Percentiles rank a stretch among this genome's conserved stretches.
phyloP scores from a whole-genome alignment of 169 alveolate genomes.

The Haemoproteus tartakovskyi region DNA sequence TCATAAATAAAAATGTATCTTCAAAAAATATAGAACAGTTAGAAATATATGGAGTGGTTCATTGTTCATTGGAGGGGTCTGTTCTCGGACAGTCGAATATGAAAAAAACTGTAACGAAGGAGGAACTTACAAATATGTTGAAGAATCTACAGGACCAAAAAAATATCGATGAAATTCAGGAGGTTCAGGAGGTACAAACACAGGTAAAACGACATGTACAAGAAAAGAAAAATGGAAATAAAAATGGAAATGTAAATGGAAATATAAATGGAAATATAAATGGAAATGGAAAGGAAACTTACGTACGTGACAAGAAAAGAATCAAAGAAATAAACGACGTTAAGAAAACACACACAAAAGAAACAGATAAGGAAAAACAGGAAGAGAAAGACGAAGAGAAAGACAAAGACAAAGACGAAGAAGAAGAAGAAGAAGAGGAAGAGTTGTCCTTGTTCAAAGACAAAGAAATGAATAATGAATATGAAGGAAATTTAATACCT shows the following conservation, averaged over 20 bases:
- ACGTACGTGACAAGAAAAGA: no score
- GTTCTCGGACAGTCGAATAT: slow-evolving; percentile 2
- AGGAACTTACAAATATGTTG: slow-evolving; percentile 2
- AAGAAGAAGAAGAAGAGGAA: slow-evolving; percentile 74
- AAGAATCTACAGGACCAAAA: not conserved
- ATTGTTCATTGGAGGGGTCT: slow-evolving; percentile 84
- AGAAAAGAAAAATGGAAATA: slow-evolving; percentile 68
- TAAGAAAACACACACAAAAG: slow-evolving; percentile 19
- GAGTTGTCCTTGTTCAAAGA: slow-evolving; percentile 92
- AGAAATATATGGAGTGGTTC: slow-evolving; percentile 72
- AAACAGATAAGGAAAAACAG: slow-evolving; percentile 45
- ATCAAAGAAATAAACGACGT: no score
- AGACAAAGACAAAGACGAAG: slow-evolving; percentile 79
- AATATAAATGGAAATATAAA: slow-evolving; percentile 75
- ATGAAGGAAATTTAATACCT: slow-evolving; percentile 92
- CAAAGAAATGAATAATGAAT: slow-evolving; percentile 97
- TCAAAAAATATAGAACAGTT: slow-evolving; percentile 5
- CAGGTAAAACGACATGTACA: slow-evolving; percentile 77
- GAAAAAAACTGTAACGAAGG: not conserved
- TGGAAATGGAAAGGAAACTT: not conserved
- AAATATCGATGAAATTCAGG: slow-evolving; percentile 2
- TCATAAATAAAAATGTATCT: slow-evolving; percentile 71
- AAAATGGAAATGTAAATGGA: slow-evolving; percentile 85
- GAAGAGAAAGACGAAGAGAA: no score
- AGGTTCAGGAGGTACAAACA: slow-evolving; percentile 75